Conservation (phyloP, 345 rosid genomes). For the Syzygium jambos region DNA sequence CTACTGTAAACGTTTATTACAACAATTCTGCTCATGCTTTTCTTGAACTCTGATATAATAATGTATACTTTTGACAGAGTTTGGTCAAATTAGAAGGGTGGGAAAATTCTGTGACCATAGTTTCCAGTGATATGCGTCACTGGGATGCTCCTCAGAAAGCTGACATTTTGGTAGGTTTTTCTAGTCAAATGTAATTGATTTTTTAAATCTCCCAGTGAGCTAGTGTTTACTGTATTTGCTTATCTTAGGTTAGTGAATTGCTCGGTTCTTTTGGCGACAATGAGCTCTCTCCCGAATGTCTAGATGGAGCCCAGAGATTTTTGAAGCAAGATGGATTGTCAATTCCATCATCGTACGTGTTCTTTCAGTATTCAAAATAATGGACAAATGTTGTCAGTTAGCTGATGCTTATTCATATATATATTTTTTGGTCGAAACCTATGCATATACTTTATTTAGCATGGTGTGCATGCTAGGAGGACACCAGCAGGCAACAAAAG, state of each 20-base stretch:
- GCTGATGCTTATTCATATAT: neutral
- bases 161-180: constrained; percentile 67
- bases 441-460: neutral
- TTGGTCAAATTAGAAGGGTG: constrained; percentile 90
- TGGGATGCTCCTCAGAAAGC: constrained; percentile 98
- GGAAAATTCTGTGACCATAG: constrained; percentile 75
- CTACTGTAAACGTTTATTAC: neutral
- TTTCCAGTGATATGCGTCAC: constrained; percentile 91
- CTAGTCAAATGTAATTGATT: neutral
- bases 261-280: constrained; percentile 98
- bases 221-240: constrained; percentile 12
- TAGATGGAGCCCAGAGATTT: constrained; percentile 98
- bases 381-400: neutral
- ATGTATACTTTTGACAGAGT: constrained; percentile 41
- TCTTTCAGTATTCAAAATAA: neutral
- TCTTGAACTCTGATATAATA: neutral
- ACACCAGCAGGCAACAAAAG: neutral
- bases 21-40: neutral
- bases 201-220: neutral
- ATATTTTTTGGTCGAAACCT: no score
- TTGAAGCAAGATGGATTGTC: constrained; percentile 91
- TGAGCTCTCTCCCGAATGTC: constrained; percentile 98
- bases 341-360: constrained; percentile 89
- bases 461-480: neutral
- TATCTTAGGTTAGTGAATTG: constrained; percentile 76